Evolutionary conservation across 441 rosid species (phyloP), one percentile per base, ranked within the genome.

Genomic region (Populus hybrid): DNA sequence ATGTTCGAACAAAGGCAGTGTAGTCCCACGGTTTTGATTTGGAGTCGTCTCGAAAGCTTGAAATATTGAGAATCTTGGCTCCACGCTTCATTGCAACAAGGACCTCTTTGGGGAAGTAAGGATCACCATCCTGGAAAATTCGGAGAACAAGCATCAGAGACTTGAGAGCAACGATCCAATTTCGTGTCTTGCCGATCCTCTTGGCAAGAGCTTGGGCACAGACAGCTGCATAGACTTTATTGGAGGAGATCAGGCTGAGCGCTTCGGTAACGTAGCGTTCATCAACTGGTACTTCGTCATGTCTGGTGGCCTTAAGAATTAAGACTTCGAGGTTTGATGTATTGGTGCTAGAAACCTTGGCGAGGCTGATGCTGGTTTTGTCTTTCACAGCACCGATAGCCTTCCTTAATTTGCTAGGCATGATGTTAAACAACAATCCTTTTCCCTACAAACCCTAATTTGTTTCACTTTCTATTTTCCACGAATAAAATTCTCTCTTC

Each of bases 311-410:
- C 72, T 89, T 93, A 1, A 95, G 90, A 28, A 93, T 86, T 0
- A 89, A 72, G 2, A 93, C 96, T 76, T 93, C 96, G 38, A 93
- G 86, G 53, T 83, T 83, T 46, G 92, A 82, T 4, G 88, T 83
- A 69, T 86, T 87, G 80, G 81, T 85, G 80, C 74, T 87, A 1
- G 90, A 80, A 78, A 92, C 98, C 82, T 95, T 95, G 42, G 92
- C 97, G 20, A 95, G 82, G 85, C 95, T 87, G 1, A 93, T 93
- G 90, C 98, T 93, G 8, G 99, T 95, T 2, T 92, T 90, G 70
- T 95, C 99, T 75, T 95, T 95, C 40, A 95, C 95, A 42, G 93
- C 95, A 26, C 93, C 98, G 8, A 95, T 85, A 20, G 96, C 99
- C 71, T 89, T 95, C 81, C 88, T 88, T 1, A 95, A 81, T 86